A percentile compares a stretch with the other conserved stretches of the same genome.
Conservation (phyloP, 2,329 filamentous ascomycete species). For the Beauveria brongniartii region DNA sequence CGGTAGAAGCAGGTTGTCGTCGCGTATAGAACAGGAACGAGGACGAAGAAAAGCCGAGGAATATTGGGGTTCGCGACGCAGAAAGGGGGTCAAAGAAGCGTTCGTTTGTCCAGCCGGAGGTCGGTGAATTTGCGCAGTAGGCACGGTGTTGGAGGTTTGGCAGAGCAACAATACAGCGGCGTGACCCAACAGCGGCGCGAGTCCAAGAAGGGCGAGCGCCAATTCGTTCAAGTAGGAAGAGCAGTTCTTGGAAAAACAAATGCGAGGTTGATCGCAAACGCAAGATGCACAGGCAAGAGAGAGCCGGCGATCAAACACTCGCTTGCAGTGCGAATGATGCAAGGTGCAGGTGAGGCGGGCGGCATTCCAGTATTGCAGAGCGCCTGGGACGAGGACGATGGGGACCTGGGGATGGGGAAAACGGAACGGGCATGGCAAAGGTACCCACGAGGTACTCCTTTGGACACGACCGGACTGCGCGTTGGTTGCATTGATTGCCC, state of each 20-base stretch:
- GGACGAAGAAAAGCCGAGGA: background rate
- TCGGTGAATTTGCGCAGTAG: background rate
- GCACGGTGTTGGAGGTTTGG: background rate
- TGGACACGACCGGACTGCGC: background rate
- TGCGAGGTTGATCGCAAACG: background rate
- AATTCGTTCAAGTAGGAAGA: background rate
- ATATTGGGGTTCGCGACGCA: background rate
- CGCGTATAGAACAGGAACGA: background rate
- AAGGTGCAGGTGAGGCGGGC: background rate
- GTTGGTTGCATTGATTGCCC: background rate
- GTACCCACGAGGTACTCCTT: background rate
- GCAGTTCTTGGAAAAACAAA: background rate
- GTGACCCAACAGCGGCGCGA: background rate
- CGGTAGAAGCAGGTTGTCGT: background rate
- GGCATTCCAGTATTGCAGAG: background rate
- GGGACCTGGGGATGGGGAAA: background rate
- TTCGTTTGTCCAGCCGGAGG: background rate
- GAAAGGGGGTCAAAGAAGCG: background rate
- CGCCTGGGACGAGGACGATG: background rate
- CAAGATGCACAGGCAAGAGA: background rate
- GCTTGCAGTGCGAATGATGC: constrained; percentile 4
- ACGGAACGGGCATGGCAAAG: background rate
- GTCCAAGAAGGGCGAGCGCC: background rate
- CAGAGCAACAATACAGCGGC: background rate
- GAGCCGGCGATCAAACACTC: background rate